These are phyloP conservation scores for Chaetomium tenue DNA, from an alignment of 495 filamentous ascomycete genomes.

Conservation along the genomic window DNA sequence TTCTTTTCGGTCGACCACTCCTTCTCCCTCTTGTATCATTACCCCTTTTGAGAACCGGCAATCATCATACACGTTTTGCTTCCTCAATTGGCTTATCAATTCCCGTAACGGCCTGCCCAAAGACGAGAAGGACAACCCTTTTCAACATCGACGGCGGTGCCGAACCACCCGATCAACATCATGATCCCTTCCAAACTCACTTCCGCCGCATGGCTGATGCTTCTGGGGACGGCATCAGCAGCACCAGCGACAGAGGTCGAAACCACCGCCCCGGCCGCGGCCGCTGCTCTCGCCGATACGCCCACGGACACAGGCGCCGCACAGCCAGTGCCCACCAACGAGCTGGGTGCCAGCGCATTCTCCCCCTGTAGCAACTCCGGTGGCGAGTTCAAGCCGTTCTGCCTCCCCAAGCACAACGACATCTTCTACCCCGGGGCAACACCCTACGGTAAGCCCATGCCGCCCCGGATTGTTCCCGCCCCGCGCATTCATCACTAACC, in stretches of 20 bases:
- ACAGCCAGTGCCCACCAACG: constrained; percentile 31
- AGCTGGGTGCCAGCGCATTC: constrained; percentile 36
- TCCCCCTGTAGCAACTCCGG: constrained; percentile 41
- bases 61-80: background rate
- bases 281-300: constrained; percentile 11
- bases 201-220: constrained; percentile 25
- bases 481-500: background rate
- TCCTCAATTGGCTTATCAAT: constrained; percentile 18
- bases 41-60: background rate
- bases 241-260: constrained; percentile 7
- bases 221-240: constrained; percentile 21
- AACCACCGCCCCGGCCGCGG: constrained; percentile 14
- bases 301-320: constrained; percentile 33
- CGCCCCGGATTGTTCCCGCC: background rate
- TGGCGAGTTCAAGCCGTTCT: constrained; percentile 43
- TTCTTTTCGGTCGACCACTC: constrained; percentile 9
- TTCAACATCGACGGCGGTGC: background rate
- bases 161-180: constrained; percentile 13
- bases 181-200: constrained; percentile 18
- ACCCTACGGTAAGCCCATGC: constrained; percentile 41
- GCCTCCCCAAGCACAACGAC: constrained; percentile 36
- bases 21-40: constrained; percentile 8
- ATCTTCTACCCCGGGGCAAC: constrained; percentile 36
- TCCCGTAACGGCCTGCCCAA: background rate
- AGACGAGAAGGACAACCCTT: background rate